These are phyloP conservation scores for Sphaerulina musiva DNA, from an alignment of 2,329 filamentous ascomycete species.

Conservation along the genomic window DNA sequence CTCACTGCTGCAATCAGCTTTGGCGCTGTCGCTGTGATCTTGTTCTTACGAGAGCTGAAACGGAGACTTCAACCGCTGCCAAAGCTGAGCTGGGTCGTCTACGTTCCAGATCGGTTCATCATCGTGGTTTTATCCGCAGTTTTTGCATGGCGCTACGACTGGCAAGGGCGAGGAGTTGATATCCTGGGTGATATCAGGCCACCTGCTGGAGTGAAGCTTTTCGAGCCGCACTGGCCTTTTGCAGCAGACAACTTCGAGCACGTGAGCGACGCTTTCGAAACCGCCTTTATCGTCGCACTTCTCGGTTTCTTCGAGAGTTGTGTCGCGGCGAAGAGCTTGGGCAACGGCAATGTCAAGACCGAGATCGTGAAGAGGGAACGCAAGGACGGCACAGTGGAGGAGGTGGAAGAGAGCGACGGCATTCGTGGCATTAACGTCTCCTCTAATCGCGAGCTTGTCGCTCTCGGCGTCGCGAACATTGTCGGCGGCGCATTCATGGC, in stretches of 20 bases:
- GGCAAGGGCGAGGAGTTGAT: constrained; percentile 73
- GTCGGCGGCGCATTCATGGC: constrained; percentile 87
- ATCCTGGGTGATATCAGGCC: constrained; percentile 78
- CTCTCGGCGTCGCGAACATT: constrained; percentile 84
- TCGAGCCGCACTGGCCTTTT: constrained; percentile 83
- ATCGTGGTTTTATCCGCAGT: constrained; percentile 81
- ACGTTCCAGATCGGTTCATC: constrained; percentile 83
- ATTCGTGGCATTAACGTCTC: constrained; percentile 78
- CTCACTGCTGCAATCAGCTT: constrained; percentile 72
- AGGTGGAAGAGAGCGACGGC: constrained; percentile 38
- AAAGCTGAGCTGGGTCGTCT: constrained; percentile 62
- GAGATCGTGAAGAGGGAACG: constrained; percentile 42
- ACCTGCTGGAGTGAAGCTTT: constrained; percentile 53
- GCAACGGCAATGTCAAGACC: constrained; percentile 49
- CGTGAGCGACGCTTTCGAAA: constrained; percentile 79
- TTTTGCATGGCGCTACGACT: constrained; percentile 67
- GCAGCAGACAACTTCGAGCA: constrained; percentile 68
- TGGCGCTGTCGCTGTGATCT: constrained; percentile 77
- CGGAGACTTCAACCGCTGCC: constrained; percentile 70
- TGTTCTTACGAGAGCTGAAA: constrained; percentile 78
- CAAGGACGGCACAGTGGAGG: constrained; percentile 27
- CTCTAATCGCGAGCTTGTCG: constrained; percentile 87
- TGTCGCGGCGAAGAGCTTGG: constrained; percentile 86
- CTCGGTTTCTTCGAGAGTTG: constrained; percentile 98
- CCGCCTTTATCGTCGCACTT: constrained; percentile 85